Conservation (phyloP, 345 rosid genomes). For the Rhodamnia rubescens region DNA sequence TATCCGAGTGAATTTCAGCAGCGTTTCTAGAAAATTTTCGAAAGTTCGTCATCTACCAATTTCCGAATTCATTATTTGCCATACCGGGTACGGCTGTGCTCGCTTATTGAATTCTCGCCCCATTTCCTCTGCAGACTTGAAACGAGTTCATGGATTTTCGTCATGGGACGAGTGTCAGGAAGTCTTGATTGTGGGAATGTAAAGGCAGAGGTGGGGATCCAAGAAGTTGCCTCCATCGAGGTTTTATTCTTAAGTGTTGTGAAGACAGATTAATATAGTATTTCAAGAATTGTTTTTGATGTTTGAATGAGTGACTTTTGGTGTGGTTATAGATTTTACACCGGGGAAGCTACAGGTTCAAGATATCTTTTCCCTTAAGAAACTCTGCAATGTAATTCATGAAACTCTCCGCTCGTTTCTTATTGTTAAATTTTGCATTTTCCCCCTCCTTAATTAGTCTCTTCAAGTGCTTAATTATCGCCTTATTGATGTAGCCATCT, state of each 20-base stretch:
- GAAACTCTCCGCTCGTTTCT: background rate
- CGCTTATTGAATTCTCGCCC: background rate
- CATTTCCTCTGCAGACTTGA: background rate
- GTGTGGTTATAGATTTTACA: background rate
- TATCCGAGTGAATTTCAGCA: background rate
- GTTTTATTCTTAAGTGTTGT: background rate
- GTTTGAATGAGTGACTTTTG: background rate
- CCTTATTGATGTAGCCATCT: background rate
- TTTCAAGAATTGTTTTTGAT: background rate
- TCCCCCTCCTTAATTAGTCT: background rate
- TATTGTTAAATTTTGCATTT: background rate
- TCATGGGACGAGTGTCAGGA: background rate
- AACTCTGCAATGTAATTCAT: background rate
- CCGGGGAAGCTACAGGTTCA: background rate
- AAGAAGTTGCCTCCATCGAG: background rate
- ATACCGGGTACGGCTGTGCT: background rate
- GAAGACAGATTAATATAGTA: background rate
- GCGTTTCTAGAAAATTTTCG: background rate
- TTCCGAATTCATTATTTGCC: background rate
- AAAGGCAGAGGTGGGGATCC: background rate
- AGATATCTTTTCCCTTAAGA: background rate
- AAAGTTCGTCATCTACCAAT: background rate
- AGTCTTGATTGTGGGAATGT: background rate
- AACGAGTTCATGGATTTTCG: background rate
- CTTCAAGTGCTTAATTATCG: background rate